phyloP scores from a whole-genome alignment of 2,329 filamentous ascomycete genomes.

The Colletotrichum karsti region DNA sequence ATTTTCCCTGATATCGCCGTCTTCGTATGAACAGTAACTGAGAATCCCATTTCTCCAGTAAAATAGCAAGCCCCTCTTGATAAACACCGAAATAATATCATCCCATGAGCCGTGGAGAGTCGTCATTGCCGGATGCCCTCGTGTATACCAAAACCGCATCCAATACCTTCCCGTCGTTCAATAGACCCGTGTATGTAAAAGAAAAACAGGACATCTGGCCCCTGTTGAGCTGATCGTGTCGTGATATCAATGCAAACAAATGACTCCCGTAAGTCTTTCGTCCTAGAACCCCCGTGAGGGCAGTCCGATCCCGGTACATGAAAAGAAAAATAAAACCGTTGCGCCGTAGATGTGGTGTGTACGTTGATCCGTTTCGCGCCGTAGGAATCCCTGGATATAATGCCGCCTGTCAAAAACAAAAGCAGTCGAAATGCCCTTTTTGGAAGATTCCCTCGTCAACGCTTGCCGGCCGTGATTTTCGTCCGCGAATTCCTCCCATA shows the following conservation, averaged over 20 bases:
- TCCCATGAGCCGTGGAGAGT: not conserved
- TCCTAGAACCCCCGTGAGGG: slow-evolving; percentile 16
- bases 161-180: not conserved
- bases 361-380: not conserved
- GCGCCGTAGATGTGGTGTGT: slow-evolving; percentile 1
- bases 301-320: slow-evolving; percentile 1
- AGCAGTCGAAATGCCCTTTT: not conserved
- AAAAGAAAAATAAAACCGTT: not conserved
- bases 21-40: not conserved
- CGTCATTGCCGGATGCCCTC: not conserved
- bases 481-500: not conserved
- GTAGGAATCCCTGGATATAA: not conserved
- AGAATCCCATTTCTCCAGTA: not conserved
- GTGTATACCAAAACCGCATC: not conserved
- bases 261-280: not conserved
- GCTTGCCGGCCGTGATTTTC: slow-evolving; percentile 11
- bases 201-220: not conserved
- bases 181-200: not conserved
- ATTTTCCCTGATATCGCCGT: not conserved
- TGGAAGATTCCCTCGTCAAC: not conserved
- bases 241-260: not conserved
- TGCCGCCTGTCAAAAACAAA: not conserved
- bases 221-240: not conserved
- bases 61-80: not conserved
- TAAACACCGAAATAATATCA: not conserved